A percentile compares a stretch with the other conserved stretches of the same genome.
Evolutionary conservation across 2,329 filamentous ascomycete species (phyloP).

Genomic region (Mycosphaerella arachidis): DNA sequence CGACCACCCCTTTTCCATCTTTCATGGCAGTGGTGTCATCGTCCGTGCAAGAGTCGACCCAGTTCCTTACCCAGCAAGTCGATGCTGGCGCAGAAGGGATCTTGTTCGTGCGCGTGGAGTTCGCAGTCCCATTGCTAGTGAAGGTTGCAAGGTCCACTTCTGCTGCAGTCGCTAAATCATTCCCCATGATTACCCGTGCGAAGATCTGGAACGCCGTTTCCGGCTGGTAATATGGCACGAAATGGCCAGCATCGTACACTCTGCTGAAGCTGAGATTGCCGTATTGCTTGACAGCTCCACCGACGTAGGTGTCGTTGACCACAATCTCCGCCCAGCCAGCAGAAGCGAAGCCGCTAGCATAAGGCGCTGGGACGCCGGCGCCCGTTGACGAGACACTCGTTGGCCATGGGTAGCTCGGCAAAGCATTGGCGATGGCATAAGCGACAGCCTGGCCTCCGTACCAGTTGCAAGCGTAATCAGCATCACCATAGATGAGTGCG

Average conservation of each 20-base stretch:
- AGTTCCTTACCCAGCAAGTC: conserved; percentile 58
- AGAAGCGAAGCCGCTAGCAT: conserved; percentile 53
- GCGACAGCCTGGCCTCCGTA: conserved; percentile 47
- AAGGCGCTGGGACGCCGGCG: conserved; percentile 29
- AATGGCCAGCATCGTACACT: conserved; percentile 51
- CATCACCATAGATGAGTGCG: conserved; percentile 62
- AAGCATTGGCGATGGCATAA: conserved; percentile 19
- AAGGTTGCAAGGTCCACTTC: conserved; percentile 39
- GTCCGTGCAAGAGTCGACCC: conserved; percentile 49
- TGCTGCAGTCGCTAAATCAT: conserved; percentile 48
- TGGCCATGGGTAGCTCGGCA: conserved; percentile 17
- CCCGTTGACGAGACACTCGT: conserved; percentile 10
- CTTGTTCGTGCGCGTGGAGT: conserved; percentile 54
- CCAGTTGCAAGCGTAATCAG: conserved; percentile 55
- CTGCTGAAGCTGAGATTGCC: conserved; percentile 58
- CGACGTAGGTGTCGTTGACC: conserved; percentile 64
- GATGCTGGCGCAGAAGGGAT: conserved; percentile 38
- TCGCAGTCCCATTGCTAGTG: conserved; percentile 53
- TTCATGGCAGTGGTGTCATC: conserved; percentile 48
- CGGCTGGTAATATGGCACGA: conserved; percentile 49
- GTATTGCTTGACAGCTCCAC: conserved; percentile 69
- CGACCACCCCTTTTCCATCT: conserved; percentile 51
- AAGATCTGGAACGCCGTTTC: conserved; percentile 53
- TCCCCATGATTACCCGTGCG: conserved; percentile 48
- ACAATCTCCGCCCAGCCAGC: conserved; percentile 70